Conservation (phyloP, 2,329 filamentous ascomycete species). For the Leptosphaerulina australis region DNA sequence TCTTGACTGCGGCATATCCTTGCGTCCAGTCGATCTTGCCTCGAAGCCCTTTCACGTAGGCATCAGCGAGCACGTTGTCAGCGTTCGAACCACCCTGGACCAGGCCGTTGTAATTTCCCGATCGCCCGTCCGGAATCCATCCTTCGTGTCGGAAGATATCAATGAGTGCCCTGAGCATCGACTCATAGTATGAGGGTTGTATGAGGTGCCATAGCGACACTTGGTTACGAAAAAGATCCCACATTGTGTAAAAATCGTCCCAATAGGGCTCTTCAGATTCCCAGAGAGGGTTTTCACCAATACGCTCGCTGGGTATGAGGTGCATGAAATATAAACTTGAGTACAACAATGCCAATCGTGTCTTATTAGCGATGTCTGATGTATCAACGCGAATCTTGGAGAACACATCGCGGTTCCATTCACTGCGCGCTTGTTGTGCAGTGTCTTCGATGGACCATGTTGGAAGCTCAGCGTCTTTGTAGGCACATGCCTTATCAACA, state of each 20-base stretch:
- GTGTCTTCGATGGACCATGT: constrained; percentile 52
- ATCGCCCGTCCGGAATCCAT: constrained; percentile 72
- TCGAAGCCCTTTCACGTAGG: constrained; percentile 68
- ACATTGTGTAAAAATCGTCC: constrained; percentile 76
- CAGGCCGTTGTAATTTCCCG: constrained; percentile 61
- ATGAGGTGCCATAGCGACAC: constrained; percentile 61
- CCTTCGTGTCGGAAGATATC: constrained; percentile 67
- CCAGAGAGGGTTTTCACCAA: constrained; percentile 73
- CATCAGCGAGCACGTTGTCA: constrained; percentile 65
- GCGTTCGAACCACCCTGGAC: constrained; percentile 47
- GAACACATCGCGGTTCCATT: constrained; percentile 61
- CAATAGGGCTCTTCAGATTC: constrained; percentile 67
- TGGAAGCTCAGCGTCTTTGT: constrained; percentile 54
- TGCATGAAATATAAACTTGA: constrained; percentile 48
- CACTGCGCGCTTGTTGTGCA: constrained; percentile 48
- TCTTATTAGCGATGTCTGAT: constrained; percentile 37
- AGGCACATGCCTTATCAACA: constrained; percentile 55
- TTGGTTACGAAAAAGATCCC: constrained; percentile 70
- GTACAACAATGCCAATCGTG: constrained; percentile 41
- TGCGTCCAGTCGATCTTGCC: constrained; percentile 70
- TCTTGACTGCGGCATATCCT: constrained; percentile 73
- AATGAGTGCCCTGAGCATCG: constrained; percentile 72
- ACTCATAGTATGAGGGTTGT: constrained; percentile 66
- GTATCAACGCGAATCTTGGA: constrained; percentile 58
- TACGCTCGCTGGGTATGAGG: constrained; percentile 44